Evolutionary conservation across 177 flowering plant genomes (phyloP).

Genomic region (Vitis hybrid): DNA sequence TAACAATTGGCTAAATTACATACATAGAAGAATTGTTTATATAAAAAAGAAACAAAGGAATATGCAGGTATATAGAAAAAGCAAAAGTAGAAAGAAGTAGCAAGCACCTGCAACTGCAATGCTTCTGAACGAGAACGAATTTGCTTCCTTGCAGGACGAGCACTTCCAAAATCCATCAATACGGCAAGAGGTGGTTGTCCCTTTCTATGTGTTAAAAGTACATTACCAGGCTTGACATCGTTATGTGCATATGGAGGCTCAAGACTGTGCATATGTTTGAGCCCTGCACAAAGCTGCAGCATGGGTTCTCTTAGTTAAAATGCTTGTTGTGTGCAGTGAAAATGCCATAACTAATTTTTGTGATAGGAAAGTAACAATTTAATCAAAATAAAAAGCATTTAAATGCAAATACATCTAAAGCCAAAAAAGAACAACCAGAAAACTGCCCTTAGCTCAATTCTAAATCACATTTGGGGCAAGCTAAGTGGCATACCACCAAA

Average conservation of each 20-base stretch:
- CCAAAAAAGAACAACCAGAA: no score
- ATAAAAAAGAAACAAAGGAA: background rate
- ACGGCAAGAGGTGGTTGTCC: constrained; percentile 84
- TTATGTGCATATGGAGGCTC: constrained; percentile 97
- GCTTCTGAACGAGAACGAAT: constrained; percentile 87
- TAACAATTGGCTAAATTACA: background rate
- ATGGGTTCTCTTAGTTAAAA: constrained; percentile 7
- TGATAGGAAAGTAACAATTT: background rate
- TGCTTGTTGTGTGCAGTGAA: background rate
- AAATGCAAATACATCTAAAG: no score
- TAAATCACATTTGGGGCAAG: no score
- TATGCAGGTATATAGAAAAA: background rate
- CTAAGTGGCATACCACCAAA: no score
- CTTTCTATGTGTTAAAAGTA: constrained; percentile 76
- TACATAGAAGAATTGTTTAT: background rate
- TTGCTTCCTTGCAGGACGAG: constrained; percentile 83
- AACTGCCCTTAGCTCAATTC: no score
- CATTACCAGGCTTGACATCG: constrained; percentile 96
- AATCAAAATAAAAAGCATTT: background rate
- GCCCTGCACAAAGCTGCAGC: constrained; percentile 94
- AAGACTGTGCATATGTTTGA: constrained; percentile 86
- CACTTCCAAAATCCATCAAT: constrained; percentile 97
- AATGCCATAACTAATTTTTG: background rate
- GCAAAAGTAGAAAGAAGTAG: constrained; percentile 10
- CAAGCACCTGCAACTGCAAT: constrained; percentile 76